These are phyloP conservation scores for Zopfochytrium polystomum DNA, from an alignment of 371 early-diverging fungal genomes.

Conservation along the genomic window DNA sequence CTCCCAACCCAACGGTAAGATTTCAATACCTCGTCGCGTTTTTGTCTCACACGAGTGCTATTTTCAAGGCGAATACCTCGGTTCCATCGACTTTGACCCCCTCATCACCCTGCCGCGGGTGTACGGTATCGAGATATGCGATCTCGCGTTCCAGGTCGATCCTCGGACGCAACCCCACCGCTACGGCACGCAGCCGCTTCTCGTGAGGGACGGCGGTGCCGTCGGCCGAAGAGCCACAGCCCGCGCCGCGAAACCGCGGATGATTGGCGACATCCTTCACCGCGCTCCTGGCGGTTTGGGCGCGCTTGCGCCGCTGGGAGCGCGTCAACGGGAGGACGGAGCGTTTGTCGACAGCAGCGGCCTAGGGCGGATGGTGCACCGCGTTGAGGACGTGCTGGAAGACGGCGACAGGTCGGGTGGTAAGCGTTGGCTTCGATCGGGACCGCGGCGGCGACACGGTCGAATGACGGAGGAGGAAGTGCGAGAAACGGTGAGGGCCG, in stretches of 20 bases:
- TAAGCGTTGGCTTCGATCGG: too few relatives aligned
- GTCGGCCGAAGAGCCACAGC: too few relatives aligned
- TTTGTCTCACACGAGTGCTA: background rate
- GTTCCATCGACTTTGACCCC: constrained; percentile 34
- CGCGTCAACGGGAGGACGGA: too few relatives aligned
- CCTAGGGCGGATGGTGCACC: background rate
- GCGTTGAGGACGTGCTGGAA: background rate
- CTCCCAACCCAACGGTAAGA: too few relatives aligned
- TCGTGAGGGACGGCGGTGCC: background rate
- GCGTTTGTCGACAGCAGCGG: background rate
- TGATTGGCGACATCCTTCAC: too few relatives aligned
- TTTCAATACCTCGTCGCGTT: too few relatives aligned
- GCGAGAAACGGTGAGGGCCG: constrained; percentile 33
- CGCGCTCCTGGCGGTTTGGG: too few relatives aligned
- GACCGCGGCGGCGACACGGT: constrained; percentile 25
- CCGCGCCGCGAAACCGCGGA: too few relatives aligned
- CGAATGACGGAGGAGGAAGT: constrained; percentile 42
- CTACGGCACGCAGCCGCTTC: constrained; percentile 1
- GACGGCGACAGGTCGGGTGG: too few relatives aligned
- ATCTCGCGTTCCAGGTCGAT: constrained; percentile 26
- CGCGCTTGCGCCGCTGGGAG: too few relatives aligned
- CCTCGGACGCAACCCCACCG: constrained; percentile 16
- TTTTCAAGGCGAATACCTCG: constrained; percentile 7
- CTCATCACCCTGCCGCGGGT: constrained; percentile 24
- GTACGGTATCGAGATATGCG: constrained; percentile 32